Base-by-base conservation (phyloP, 2,329 filamentous ascomycete species). In the Phaeosphaeria sp. region DNA sequence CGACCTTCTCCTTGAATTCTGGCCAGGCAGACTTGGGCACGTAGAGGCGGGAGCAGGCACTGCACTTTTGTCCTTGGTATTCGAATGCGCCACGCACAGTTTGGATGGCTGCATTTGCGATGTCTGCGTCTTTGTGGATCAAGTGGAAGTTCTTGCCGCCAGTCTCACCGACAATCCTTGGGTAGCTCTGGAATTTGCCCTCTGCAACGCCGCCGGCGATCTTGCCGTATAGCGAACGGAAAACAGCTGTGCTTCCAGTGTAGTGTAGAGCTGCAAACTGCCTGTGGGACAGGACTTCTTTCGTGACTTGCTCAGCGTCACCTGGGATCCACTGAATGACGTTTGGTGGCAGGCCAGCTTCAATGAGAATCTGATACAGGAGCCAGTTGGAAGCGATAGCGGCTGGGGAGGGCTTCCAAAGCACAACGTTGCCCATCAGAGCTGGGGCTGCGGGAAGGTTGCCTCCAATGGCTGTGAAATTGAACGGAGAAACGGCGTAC, bases 271-370 rank as follows among this genome's bases (percentile, higher is more conserved):
- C 90, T 8, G 93, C 90, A 69, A 98, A 95, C 58, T 96, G 84
- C 66, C 82, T 87, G 82, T 95, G 92, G 51, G 84, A 83, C 45
- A 97, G 85, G 9, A 91, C 90, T 36, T 86, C 84, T 75, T 89
- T 87, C 56, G 93, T 97, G 57, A 97, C 87, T 77, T 92, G 87
- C 56, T 89, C 91, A 3, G 94, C 91, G 72, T 96, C 89, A 55
- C 94, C 94, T 3, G 93, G 93, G 11, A 97, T 87, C 76, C 97
- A 97, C 79, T 97, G 94, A 64, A 98, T 92, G 51, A 97, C 94
- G 66, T 94, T 88, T 70, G 87, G 87, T 40, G 94, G 94, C 51
- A 98, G 86, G 42, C 94, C 94, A 25, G 94, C 93, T 81, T 98
- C 94, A 24, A 95, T 82, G 17, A 98, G 85, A 75, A 97, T 96